Evolutionary conservation across 106 monocot species (phyloP).

Genomic region (Hemerocallis citrina): DNA sequence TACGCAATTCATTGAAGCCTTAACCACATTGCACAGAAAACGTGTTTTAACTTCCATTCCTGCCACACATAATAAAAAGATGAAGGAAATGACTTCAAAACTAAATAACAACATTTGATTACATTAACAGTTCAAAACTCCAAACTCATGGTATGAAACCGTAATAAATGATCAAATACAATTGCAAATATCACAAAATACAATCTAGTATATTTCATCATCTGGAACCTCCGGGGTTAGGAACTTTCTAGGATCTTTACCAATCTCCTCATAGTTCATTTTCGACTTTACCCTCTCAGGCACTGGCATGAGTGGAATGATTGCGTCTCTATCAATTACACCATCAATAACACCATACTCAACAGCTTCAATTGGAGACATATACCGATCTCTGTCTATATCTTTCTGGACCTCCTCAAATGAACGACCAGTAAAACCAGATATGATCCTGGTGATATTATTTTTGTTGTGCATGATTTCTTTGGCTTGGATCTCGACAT

Average conservation of each 20-base stretch:
- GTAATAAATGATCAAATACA: background rate
- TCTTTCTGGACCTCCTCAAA: slow-evolving; percentile 78
- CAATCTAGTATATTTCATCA: slow-evolving; percentile 95
- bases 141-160: too few relatives aligned
- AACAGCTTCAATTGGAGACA: slow-evolving; percentile 92
- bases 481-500: slow-evolving; percentile 76
- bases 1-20: too few relatives aligned
- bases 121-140: too few relatives aligned
- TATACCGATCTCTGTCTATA: slow-evolving; percentile 79
- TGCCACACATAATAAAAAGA: too few relatives aligned
- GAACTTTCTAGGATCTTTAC: slow-evolving; percentile 68
- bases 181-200: too few relatives aligned
- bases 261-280: slow-evolving; percentile 49
- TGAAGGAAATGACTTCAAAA: too few relatives aligned
- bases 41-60: too few relatives aligned
- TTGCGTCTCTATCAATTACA: slow-evolving; percentile 62
- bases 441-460: slow-evolving; percentile 51
- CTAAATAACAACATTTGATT: too few relatives aligned
- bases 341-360: slow-evolving; percentile 90
- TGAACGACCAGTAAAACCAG: slow-evolving; percentile 68
- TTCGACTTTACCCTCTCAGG: slow-evolving; percentile 63
- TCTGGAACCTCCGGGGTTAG: slow-evolving; percentile 84
- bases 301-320: slow-evolving; percentile 61
- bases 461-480: slow-evolving; percentile 83
- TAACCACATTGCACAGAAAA: too few relatives aligned